A percentile compares a stretch with the other conserved stretches of the same genome.
Conservation (phyloP, 1,284 basidiomycete genomes). For the Ceratobasidium sp. region DNA sequence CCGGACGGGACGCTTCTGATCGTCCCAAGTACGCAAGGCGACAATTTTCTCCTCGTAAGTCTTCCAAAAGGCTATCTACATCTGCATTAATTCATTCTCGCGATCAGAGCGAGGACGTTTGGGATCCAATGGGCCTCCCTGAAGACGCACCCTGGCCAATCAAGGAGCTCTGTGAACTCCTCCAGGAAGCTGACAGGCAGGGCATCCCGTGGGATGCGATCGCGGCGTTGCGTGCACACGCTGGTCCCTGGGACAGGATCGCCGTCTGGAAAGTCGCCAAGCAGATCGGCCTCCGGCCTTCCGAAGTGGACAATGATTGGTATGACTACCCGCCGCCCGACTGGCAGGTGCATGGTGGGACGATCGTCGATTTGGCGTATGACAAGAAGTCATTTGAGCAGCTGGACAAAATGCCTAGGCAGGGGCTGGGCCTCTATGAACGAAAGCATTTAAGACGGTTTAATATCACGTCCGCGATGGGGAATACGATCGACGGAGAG, state of each 20-base stretch:
- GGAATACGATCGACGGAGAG: not conserved
- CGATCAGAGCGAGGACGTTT: slow-evolving; percentile 15
- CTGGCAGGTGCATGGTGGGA: slow-evolving; percentile 10
- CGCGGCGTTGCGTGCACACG: not conserved
- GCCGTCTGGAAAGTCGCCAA: slow-evolving; percentile 8
- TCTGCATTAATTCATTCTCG: not conserved
- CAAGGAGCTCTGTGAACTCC: slow-evolving; percentile 12
- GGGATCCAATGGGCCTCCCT: slow-evolving; percentile 12
- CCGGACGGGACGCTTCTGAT: slow-evolving; percentile 14
- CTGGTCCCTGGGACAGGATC: slow-evolving; percentile 18
- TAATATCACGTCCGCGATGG: not conserved
- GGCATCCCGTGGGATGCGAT: slow-evolving; percentile 8
- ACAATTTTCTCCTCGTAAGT: slow-evolving; percentile 28
- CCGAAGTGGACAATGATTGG: not conserved
- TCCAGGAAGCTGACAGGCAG: slow-evolving; percentile 13
- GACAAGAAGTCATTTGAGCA: not conserved
- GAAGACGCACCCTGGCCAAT: slow-evolving; percentile 8
- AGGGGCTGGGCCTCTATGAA: not conserved
- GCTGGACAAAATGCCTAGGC: slow-evolving; percentile 8
- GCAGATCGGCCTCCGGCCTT: slow-evolving; percentile 6
- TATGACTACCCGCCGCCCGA: not conserved
- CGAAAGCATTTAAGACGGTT: not conserved
- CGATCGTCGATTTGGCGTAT: not conserved
- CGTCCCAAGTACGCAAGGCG: slow-evolving; percentile 23
- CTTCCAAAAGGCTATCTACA: not conserved